Evolutionary conservation across 345 rosid species (phyloP).

Genomic region (Heritiera fomes): DNA sequence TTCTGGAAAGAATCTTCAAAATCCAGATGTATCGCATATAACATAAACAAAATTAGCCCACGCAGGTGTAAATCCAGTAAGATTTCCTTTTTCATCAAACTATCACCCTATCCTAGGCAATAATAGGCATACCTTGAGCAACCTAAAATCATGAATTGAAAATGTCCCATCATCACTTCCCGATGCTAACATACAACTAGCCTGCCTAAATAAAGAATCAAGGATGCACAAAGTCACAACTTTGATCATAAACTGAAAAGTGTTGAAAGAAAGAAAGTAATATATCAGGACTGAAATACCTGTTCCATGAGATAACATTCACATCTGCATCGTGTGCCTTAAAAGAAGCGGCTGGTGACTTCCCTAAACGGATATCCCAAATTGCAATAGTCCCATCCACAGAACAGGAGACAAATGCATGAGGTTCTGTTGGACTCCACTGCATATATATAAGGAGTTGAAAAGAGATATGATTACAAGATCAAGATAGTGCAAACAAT

Average conservation of each 20-base stretch:
- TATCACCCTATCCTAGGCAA: not conserved
- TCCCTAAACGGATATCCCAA: conserved; percentile 83
- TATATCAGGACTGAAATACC: conserved; percentile 41
- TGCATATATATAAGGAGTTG: conserved; percentile 40
- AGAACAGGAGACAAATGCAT: conserved; percentile 83
- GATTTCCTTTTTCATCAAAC: conserved; percentile 5
- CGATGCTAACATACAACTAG: conserved; percentile 91
- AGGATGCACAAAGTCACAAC: conserved; percentile 5
- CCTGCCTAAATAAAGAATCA: conserved; percentile 54
- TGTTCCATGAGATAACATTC: conserved; percentile 97
- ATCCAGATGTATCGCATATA: not conserved
- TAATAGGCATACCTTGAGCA: conserved; percentile 46
- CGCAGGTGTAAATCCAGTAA: not conserved
- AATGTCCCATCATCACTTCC: conserved; percentile 96
- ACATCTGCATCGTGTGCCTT: conserved; percentile 94
- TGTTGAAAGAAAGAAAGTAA: conserved; percentile 1
- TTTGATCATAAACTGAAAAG: not conserved
- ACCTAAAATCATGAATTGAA: conserved; percentile 88
- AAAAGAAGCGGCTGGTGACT: conserved; percentile 60
- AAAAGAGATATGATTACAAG: conserved; percentile 14
- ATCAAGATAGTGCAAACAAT: conserved; percentile 8
- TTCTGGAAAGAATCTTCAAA: not conserved
- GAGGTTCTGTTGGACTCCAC: conserved; percentile 95
- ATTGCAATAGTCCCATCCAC: conserved; percentile 80
- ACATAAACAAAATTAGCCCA: not conserved